phyloP scores from a whole-genome alignment of 2,329 filamentous ascomycete genomes.

The Aspergillus hiratsukae region DNA sequence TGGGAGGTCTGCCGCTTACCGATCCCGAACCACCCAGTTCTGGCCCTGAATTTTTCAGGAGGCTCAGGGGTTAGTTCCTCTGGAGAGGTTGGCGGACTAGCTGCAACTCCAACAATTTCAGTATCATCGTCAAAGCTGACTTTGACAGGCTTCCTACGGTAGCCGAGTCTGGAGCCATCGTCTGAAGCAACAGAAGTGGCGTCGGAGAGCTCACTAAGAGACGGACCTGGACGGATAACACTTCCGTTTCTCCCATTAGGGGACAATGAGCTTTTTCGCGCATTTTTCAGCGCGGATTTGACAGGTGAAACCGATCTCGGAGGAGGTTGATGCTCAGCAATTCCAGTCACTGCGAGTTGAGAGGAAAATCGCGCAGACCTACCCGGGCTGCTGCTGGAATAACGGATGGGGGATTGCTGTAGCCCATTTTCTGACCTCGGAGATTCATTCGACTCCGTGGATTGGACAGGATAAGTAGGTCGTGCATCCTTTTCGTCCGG shows the following conservation, averaged over 20 bases:
- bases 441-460: slow-evolving; percentile 17
- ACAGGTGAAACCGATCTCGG: slow-evolving; percentile 57
- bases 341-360: slow-evolving; percentile 45
- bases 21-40: slow-evolving; percentile 34
- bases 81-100: slow-evolving; percentile 39
- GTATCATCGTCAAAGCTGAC: slow-evolving; percentile 67
- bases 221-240: slow-evolving; percentile 23
- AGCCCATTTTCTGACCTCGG: slow-evolving; percentile 9
- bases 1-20: slow-evolving; percentile 28
- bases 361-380: slow-evolving; percentile 56
- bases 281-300: slow-evolving; percentile 59
- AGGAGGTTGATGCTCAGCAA: slow-evolving; percentile 51
- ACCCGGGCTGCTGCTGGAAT: slow-evolving; percentile 48
- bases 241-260: slow-evolving; percentile 26
- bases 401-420: slow-evolving; percentile 23
- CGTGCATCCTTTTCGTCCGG: slow-evolving; percentile 7
- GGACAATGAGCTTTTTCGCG: slow-evolving; percentile 42
- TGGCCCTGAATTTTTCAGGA: slow-evolving; percentile 27
- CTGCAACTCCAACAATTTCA: slow-evolving; percentile 44
- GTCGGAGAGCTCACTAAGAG: slow-evolving; percentile 54
- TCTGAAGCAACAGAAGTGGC: slow-evolving; percentile 48
- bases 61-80: slow-evolving; percentile 37
- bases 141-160: slow-evolving; percentile 51
- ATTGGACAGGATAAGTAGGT: slow-evolving; percentile 15
- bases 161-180: slow-evolving; percentile 36